A percentile compares a stretch with the other conserved stretches of the same genome.
Conservation (phyloP, 2,329 filamentous ascomycete genomes). For the Monosporascus sp. region DNA sequence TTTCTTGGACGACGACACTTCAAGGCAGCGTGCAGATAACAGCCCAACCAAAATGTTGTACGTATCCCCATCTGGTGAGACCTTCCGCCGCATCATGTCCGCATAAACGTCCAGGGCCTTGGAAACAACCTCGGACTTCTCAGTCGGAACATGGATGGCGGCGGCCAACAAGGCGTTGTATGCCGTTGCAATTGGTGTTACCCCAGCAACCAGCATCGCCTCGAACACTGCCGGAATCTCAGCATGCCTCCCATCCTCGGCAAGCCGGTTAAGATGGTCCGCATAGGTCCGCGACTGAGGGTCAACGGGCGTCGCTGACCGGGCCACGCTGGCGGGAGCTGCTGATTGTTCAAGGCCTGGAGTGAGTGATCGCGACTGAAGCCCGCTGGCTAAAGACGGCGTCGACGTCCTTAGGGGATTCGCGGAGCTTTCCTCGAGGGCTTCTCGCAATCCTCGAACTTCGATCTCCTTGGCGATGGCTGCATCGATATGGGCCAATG, state of each 20-base stretch:
- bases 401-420: constrained; percentile 32
- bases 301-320: constrained; percentile 56
- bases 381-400: constrained; percentile 32
- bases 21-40: constrained; percentile 73
- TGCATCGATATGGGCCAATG: constrained; percentile 77
- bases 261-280: constrained; percentile 71
- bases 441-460: constrained; percentile 24
- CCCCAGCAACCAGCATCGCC: constrained; percentile 75
- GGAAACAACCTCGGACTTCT: constrained; percentile 77
- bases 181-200: constrained; percentile 75
- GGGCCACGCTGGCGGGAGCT: constrained; percentile 43
- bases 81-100: constrained; percentile 85
- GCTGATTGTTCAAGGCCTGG: constrained; percentile 36
- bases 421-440: constrained; percentile 19
- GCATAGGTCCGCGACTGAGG: constrained; percentile 67
- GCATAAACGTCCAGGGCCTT: constrained; percentile 94
- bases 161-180: constrained; percentile 89
- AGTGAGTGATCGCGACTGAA: constrained; percentile 35
- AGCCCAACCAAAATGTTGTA: constrained; percentile 84
- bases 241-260: constrained; percentile 66
- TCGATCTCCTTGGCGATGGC: constrained; percentile 70
- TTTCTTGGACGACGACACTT: constrained; percentile 69
- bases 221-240: constrained; percentile 92
- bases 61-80: constrained; percentile 76
- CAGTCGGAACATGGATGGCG: constrained; percentile 73